A percentile compares a stretch with the other conserved stretches of the same genome.
Conservation (phyloP, 768 basidiomycete genomes). For the Saitozyma podzolica region DNA sequence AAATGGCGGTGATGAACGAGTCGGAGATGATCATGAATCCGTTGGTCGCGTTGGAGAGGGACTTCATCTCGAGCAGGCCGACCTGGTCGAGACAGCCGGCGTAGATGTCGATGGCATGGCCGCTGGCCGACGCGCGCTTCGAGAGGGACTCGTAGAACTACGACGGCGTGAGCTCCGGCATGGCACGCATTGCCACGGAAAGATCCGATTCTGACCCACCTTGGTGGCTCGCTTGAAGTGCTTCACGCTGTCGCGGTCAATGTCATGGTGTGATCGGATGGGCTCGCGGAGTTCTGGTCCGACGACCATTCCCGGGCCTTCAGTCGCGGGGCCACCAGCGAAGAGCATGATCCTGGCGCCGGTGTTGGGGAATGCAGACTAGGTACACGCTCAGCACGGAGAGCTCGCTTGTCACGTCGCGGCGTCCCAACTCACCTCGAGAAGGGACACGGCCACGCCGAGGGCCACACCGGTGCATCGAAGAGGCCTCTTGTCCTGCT, state of each 20-base stretch:
- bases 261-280: constrained; percentile 97
- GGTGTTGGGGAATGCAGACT: constrained; percentile 90
- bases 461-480: constrained; percentile 94
- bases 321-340: constrained; percentile 89
- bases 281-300: constrained; percentile 93
- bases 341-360: constrained; percentile 96
- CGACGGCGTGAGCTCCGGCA: neutral
- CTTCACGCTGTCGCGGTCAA: constrained; percentile 92
- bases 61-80: constrained; percentile 96
- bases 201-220: constrained; percentile 57
- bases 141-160: constrained; percentile 96
- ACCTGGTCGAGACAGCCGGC: constrained; percentile 98
- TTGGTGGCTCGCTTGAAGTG: constrained; percentile 96
- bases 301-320: constrained; percentile 96
- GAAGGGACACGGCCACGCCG: constrained; percentile 84
- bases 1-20: constrained; percentile 95
- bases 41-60: constrained; percentile 90
- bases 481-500: constrained; percentile 86
- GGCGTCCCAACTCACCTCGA: constrained; percentile 64
- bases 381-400: neutral
- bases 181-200: constrained; percentile 9
- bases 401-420: neutral
- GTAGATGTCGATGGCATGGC: constrained; percentile 91
- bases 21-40: constrained; percentile 95
- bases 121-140: constrained; percentile 88